Conservation (phyloP, 169 alveolate species). For the Theileria parva region DNA sequence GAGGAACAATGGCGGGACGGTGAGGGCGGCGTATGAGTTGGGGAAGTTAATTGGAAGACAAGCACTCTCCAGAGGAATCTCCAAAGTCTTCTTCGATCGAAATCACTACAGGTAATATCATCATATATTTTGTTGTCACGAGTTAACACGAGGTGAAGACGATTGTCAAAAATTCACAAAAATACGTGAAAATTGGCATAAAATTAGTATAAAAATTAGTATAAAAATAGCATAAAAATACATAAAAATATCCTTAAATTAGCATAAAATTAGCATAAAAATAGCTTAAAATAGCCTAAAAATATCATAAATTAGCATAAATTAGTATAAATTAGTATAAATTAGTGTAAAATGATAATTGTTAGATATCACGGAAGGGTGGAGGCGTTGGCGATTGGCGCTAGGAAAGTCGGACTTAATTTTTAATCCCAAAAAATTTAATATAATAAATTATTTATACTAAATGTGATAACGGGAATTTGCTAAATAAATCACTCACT, state of each 20-base stretch:
- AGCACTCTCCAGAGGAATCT: conserved; percentile 72
- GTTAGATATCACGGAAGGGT: conserved; percentile 72
- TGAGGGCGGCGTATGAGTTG: conserved; percentile 74
- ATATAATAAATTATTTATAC: no score
- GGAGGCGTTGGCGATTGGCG: conserved; percentile 79
- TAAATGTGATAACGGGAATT: no score
- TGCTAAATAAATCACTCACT: no score
- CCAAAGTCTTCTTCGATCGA: conserved; percentile 71
- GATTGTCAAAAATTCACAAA: background rate
- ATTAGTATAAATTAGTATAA: background rate
- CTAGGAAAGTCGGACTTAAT: conserved; percentile 74
- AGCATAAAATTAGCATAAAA: background rate
- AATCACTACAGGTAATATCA: conserved; percentile 59
- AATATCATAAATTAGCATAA: background rate
- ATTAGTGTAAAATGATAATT: background rate
- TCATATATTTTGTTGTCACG: background rate
- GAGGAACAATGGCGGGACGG: conserved; percentile 71
- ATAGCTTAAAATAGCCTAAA: no score
- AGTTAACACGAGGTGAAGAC: background rate
- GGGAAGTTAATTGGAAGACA: conserved; percentile 71
- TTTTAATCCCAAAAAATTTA: conserved; percentile 32
- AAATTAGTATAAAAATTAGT: background rate
- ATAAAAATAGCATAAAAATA: no score
- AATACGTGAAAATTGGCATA: background rate
- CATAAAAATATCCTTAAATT: background rate